Base-by-base conservation (phyloP, 2,329 filamentous ascomycete species). In the Alternaria triticina region DNA sequence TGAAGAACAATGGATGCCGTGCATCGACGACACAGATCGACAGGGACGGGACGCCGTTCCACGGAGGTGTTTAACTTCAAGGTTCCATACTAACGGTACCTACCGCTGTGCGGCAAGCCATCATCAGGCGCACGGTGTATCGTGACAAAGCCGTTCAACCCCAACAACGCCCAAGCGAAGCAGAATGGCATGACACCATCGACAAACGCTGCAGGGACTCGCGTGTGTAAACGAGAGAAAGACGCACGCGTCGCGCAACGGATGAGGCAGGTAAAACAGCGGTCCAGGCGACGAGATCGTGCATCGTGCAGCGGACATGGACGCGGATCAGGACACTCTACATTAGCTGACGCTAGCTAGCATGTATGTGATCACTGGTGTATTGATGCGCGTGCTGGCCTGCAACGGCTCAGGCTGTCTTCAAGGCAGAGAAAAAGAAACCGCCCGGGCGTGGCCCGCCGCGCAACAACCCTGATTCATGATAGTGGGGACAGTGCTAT, bases 361-460 rank as follows among this genome's bases (percentile, higher is more conserved):
- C 49, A 36, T 52, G 28, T 12, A 40, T 23, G 36, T 33, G 36
- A 40, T 40, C 36, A 40, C 36, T 17, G 54, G n/a, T 54, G 20
- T 30, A 50, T 60, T 36, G 17, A 30, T 45, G 45, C 45, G 47
- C 51, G 57, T 47, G 20, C 47, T 27, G 40, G 28, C 17, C 36
- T 46, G 40, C 47, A 54, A 47, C 56, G 56, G 60, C 49, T 62
- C 60, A 62, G 60, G 60, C 60, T 55, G 30, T 50, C 57, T 8
- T 44, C 60, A 55, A 59, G 60, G 60, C 60, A 62, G 60, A 62
- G 54, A 59, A 40, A 40, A 33, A 23, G 12, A 43, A 57, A 56
- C 40, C 22, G 28, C 33, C 33, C 33, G 33, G 33, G 33, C 11
- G 12, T 30, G 46, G 55, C 47, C 36, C 36, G 4, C 17, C 4